Conservation (phyloP, 495 filamentous ascomycete species). For the Hypoxylon intermedium region DNA sequence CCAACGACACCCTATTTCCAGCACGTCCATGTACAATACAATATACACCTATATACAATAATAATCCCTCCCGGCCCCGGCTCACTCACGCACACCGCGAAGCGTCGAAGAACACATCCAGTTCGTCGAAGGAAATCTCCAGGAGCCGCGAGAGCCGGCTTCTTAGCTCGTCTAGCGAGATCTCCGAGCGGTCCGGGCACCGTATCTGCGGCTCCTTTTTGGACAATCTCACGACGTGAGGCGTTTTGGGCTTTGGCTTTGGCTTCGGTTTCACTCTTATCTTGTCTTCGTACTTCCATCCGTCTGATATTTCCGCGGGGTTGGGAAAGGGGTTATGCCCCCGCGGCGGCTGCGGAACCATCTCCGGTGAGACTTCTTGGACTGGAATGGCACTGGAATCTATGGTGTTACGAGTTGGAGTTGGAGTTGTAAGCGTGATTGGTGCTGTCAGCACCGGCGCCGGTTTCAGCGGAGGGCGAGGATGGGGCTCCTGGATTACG, state of each 20-base stretch:
- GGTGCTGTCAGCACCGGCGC: constrained; percentile 4
- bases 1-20: too few relatives aligned
- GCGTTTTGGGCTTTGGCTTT: constrained; percentile 4
- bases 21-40: constrained; percentile 1
- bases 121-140: constrained; percentile 36
- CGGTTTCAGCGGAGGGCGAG: constrained; percentile 11
- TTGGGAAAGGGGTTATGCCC: not conserved
- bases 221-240: constrained; percentile 1
- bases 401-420: too few relatives aligned
- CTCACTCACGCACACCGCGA: constrained; percentile 15
- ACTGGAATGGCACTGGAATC: not conserved
- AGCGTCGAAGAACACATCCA: constrained; percentile 38
- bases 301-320: not conserved
- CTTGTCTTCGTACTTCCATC: not conserved
- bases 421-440: not conserved
- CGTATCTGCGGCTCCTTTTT: constrained; percentile 9
- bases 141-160: constrained; percentile 35
- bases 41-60: not conserved
- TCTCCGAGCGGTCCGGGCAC: constrained; percentile 27
- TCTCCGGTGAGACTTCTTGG: constrained; percentile 4
- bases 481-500: constrained; percentile 29
- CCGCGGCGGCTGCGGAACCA: constrained; percentile 28
- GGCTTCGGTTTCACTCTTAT: constrained; percentile 1
- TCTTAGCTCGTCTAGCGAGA: constrained; percentile 40
- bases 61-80: not conserved